Base-by-base conservation (phyloP, 768 basidiomycete species). In the Suillus clintonianus region DNA sequence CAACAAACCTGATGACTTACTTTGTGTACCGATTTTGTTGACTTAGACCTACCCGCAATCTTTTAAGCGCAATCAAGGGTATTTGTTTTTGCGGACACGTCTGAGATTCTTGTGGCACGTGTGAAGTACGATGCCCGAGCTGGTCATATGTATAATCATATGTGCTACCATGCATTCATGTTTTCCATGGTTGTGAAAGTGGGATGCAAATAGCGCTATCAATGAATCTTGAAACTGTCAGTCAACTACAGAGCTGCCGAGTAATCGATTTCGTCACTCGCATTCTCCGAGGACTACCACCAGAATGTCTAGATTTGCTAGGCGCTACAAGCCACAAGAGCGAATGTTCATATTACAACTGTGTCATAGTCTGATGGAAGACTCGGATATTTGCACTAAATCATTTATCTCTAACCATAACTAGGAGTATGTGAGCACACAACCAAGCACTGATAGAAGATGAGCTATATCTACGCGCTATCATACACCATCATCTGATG, bases 401-500 rank as follows among this genome's bases (percentile, higher is more conserved):
- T 56, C 54, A 37, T 56, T 9, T 56, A 56, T 54, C 34, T 55
- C 54, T 57, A 41, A 41, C 39, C 56, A 57, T 11, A 30, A 57
- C 6, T 24, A 41, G 56, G 24, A 30, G 39, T 8, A 24, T 11
- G 22, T 13, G 24, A 57, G 24, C 30, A 41, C 19, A 27, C 56
- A 41, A 57, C 30, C 32, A 32, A 53, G 51, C 51, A 53, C 50
- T 51, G 37, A 56, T 56, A 56, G 36, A 37, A 37, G 50, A 32
- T 53, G 51, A 27, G 7, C 15, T 19, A 57, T 27, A 57, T 57
- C 37, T 39, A 39, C 24, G 8, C 1, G 17, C 24, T 5, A 57
- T 65, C 62, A 56, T 77, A 76, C 57, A 77, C 67, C 37, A 74
- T 69, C 57, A 76, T 74, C 66, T 76, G 73, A 60, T 76, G 75